A percentile compares a stretch with the other conserved stretches of the same genome.
Evolutionary conservation across 23 red algal genomes (phyloP).

Genomic region (Gracilaria gracilis): DNA sequence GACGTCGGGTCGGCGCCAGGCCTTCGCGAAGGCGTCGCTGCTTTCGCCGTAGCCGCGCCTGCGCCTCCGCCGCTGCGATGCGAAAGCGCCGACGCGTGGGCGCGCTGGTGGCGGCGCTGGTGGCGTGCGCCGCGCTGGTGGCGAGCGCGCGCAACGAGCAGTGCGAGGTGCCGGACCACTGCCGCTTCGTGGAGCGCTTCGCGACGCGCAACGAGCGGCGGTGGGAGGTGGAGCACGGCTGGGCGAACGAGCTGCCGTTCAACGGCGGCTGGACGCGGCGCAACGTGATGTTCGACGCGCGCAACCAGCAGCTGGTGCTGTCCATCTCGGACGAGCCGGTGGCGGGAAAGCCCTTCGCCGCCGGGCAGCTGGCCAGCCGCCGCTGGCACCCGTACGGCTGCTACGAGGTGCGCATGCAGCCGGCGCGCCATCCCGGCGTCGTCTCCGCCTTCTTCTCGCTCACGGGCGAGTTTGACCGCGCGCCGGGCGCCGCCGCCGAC

Average conservation of each 20-base stretch:
- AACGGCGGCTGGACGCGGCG: conserved; percentile 14
- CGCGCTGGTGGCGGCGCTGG: no score
- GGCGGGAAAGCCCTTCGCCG: not conserved
- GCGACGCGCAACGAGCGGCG: not conserved
- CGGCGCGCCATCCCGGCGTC: not conserved
- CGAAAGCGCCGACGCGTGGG: no score
- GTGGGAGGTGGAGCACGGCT: conserved; percentile 35
- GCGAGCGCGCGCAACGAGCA: not conserved
- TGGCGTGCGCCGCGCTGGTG: no score
- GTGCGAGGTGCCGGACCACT: conserved; percentile 1
- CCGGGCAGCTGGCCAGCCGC: conserved; percentile 6
- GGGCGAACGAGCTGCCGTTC: conserved; percentile 44
- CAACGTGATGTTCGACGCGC: not conserved
- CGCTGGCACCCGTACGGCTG: conserved; percentile 31
- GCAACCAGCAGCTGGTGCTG: conserved; percentile 3
- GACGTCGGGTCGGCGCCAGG: no score
- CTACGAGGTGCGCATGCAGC: conserved; percentile 44
- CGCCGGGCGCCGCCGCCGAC: not conserved
- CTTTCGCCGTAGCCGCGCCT: no score
- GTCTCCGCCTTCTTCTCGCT: conserved; percentile 35
- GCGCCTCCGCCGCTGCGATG: no score
- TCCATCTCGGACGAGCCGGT: not conserved
- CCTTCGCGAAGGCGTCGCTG: no score
- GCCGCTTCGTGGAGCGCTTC: conserved; percentile 31
- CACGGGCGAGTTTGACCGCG: not conserved